These are phyloP conservation scores for Ramularia collo-cygni DNA, from an alignment of 2,329 filamentous ascomycete genomes.

Conservation along the genomic window DNA sequence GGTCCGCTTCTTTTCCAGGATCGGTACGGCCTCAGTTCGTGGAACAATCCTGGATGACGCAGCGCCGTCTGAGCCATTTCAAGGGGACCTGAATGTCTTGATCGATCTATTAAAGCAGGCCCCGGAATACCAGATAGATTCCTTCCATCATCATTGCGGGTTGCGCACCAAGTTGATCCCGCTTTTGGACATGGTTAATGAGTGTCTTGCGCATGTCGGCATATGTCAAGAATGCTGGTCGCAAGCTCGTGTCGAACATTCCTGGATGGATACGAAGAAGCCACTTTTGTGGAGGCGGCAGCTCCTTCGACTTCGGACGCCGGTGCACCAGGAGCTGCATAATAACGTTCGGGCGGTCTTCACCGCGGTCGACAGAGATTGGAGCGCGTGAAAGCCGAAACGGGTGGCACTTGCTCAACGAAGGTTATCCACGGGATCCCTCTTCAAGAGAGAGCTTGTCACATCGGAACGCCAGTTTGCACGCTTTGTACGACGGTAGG, in stretches of 20 bases:
- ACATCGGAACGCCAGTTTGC: too few species aligned
- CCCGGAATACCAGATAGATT: conserved; percentile 67
- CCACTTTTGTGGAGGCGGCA: conserved; percentile 37
- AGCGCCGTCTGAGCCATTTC: conserved; percentile 46
- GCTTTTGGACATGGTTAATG: conserved; percentile 57
- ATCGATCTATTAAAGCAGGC: conserved; percentile 57
- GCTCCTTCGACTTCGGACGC: conserved; percentile 17
- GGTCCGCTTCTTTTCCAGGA: conserved; percentile 60
- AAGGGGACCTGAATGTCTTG: conserved; percentile 56
- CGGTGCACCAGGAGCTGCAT: conserved; percentile 23
- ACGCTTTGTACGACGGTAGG: too few species aligned
- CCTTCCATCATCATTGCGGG: conserved; percentile 66
- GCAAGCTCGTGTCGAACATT: conserved; percentile 32
- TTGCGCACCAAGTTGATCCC: conserved; percentile 59
- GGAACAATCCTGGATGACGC: conserved; percentile 38
- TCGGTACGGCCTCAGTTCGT: conserved; percentile 53
- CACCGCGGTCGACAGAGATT: conserved; percentile 28
- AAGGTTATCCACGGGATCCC: too few species aligned
- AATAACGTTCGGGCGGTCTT: conserved; percentile 25
- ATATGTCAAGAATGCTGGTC: conserved; percentile 43
- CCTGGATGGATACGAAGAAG: conserved; percentile 41
- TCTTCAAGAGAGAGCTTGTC: too few species aligned
- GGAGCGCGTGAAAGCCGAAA: conserved; percentile 21
- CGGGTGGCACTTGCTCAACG: too few species aligned
- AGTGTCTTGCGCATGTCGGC: conserved; percentile 35